Evolutionary conservation across 345 rosid genomes (phyloP), one percentile per base, ranked within the genome.

Genomic region (Noccaea bulbosa): DNA sequence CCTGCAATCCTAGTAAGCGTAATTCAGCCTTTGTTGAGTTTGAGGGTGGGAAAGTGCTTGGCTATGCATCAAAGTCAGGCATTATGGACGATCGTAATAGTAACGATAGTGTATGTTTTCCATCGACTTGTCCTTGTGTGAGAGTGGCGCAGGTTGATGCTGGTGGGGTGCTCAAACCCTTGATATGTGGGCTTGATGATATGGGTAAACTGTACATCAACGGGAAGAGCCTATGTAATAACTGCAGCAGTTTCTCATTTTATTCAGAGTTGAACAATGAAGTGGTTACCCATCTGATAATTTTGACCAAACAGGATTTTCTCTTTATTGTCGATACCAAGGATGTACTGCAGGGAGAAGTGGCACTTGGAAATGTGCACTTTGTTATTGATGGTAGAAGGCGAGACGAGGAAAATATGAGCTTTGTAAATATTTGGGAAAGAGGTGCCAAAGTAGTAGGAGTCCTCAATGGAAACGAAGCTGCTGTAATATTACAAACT

Each of bases 391-490:
- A 72, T 79, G 81, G 73, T 73, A 89, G 78, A 79, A 84, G 72
- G 71, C 82, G 76, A 65, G 87, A 86, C 53, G 86, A 81, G 62
- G 95, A 89, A 74, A 86, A 71, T 41, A 76, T 78, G 74, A 80
- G 79, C 81, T 86, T 72, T 47, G 77, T 87, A 54, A 82, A 89
- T 78, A 78, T 91, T 17, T 94, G 98, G 99, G 99, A 94, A 79
- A 89, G 81, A 80, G 93, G 98, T 63, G 95, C 96, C 71, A 87
- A 87, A 85, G 67, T 88, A 57, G 44, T 83, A 32, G 99, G 99
- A 48, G 92, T 91, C 67, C 80, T 94, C 73, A 90, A 94, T 76
- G 99, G 99, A 62, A 93, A 91, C 65, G 96, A 80, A 74, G 93
- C 93, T 81, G 83, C 92, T 61, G 97, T 89, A 40, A 65, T 94